Conservation (phyloP, 345 rosid genomes). For the Citrus unshiu region DNA sequence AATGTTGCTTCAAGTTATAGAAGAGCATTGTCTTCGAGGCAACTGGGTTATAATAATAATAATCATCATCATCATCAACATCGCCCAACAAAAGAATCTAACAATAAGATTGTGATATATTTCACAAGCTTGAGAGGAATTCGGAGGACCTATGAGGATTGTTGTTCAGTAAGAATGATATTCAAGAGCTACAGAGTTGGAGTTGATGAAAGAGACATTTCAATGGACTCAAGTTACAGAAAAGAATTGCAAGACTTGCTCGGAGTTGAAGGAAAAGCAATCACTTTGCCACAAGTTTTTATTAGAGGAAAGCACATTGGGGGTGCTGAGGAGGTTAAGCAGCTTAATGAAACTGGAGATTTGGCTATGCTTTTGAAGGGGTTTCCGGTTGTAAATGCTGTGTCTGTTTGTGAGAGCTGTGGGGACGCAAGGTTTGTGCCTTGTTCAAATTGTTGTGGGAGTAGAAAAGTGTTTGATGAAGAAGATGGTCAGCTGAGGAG, state of each 20-base stretch:
- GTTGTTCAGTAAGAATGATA: constrained; percentile 64
- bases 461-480: constrained; percentile 68
- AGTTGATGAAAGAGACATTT: constrained; percentile 78
- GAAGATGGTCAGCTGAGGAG: constrained; percentile 43
- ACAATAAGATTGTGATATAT: constrained; percentile 52
- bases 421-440: constrained; percentile 81
- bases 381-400: constrained; percentile 37
- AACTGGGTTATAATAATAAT: constrained; percentile 22
- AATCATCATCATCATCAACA: neutral
- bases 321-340: constrained; percentile 74
- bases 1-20: constrained; percentile 58
- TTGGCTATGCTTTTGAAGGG: constrained; percentile 55
- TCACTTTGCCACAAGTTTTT: constrained; percentile 69
- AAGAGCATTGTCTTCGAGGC: constrained; percentile 67
- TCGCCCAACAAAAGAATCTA: constrained; percentile 2
- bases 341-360: constrained; percentile 65
- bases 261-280: constrained; percentile 34
- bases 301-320: constrained; percentile 60
- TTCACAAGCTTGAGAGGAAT: constrained; percentile 80
- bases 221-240: constrained; percentile 73
- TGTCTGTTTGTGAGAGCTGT: constrained; percentile 52
- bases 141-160: constrained; percentile 82
- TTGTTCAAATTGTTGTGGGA: constrained; percentile 67
- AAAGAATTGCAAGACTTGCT: constrained; percentile 52
- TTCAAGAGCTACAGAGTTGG: constrained; percentile 57